Base-by-base conservation (phyloP, 2,329 filamentous ascomycete genomes). In the Penicillium palitans region DNA sequence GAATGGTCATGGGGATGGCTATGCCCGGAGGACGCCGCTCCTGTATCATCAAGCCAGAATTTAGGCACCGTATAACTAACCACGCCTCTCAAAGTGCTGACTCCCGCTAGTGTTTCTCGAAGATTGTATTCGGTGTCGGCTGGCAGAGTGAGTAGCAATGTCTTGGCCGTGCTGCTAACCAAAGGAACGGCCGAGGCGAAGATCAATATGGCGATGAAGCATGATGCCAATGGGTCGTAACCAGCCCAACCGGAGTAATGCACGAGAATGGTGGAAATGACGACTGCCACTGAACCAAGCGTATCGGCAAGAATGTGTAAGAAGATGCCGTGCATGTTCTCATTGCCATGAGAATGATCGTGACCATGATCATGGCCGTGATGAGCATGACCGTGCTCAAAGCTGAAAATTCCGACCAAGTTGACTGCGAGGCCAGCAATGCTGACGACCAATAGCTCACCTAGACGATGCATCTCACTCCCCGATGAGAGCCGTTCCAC, bases 241-340 rank as follows among this genome's bases (percentile, higher is more conserved):
- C 93, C 91, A 7, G 91, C 85, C 92, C 93, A 98, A 17, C 90
- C 90, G 70, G 90, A 89, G 68, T 91, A 87, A 70, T 96, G 89
- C 0, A 96, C 96, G 24, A 98, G 81, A 0, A 91, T 79, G 0
- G 95, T 99, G 8, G 92, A 97, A 35, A 92, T 86, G 61, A 99
- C 96, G 48, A 99, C 95, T 1, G 95, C 95, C 1, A 93, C 90
- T 55, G 93, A 97, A 27, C 95, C 95, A 31, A 98, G 86, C 0
- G 95, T 96, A 72, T 99, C 95, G 6, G 95, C 95, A 29, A 98
- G 82, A 51, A 99, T 90, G 70, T 99, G 95, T 21, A 99, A 81
- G 75, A 96, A 99, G 65, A 99, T 98, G 13, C 95, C 95, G 67
- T 95, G 86, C 93, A 99, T 97, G 72, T 99, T 99, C 69, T 99